These are phyloP conservation scores for Ajuga chamaepitys DNA, from an alignment of 257 asterid genomes.

Conservation along the genomic window DNA sequence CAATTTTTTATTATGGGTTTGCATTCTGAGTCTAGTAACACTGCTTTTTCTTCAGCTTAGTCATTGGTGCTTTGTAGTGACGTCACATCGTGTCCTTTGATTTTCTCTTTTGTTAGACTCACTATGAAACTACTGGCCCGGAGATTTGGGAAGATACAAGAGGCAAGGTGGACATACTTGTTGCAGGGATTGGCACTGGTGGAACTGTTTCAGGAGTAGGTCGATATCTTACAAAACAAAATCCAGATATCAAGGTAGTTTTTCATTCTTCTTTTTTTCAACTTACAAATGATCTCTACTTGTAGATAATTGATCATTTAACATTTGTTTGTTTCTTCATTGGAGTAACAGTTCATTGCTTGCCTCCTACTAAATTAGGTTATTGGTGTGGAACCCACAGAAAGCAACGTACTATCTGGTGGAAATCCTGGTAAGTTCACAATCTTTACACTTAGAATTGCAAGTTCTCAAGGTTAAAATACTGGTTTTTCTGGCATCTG, in stretches of 20 bases:
- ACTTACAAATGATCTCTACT: neutral
- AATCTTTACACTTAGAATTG: constrained; percentile 3
- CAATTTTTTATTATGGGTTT: no score
- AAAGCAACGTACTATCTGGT: constrained; percentile 83
- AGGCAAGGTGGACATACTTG: constrained; percentile 87
- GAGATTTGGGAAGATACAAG: constrained; percentile 97
- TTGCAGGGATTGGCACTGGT: constrained; percentile 98
- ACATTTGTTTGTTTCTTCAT: neutral
- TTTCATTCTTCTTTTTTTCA: neutral
- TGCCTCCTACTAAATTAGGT: constrained; percentile 35
- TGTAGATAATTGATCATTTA: neutral
- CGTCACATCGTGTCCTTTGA: no score
- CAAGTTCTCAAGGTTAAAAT: constrained; percentile 16
- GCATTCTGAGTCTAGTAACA: no score
- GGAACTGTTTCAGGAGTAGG: constrained; percentile 92
- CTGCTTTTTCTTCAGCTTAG: no score
- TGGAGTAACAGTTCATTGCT: constrained; percentile 1
- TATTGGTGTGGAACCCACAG: constrained; percentile 87
- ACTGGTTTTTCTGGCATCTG: constrained; percentile 42
- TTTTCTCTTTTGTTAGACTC: constrained; percentile 38
- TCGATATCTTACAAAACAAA: constrained; percentile 60
- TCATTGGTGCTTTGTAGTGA: no score
- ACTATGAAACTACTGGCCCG: constrained; percentile 96
- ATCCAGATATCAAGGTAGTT: constrained; percentile 71
- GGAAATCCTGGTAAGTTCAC: constrained; percentile 87